Base-by-base conservation (phyloP, 805 yeast genomes). In the Candida mattraensis region DNA sequence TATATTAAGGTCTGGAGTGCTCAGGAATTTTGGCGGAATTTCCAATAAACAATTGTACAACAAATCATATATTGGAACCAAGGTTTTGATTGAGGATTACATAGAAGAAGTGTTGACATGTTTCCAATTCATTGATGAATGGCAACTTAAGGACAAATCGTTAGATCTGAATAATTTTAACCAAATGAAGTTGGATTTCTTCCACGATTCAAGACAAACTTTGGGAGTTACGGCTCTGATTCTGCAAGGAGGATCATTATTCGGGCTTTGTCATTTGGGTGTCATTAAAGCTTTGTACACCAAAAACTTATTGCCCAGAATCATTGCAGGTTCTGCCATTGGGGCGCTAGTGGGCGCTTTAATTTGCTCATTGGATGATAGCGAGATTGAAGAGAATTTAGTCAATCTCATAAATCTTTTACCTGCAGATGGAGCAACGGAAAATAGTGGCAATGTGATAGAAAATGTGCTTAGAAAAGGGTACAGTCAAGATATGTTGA, bases 261-360 rank as follows among this genome's bases (percentile, higher is more conserved):
- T 91, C 64, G 98, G 99, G 0, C 65, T 93, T 43, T 89, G 95
- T 51, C 99, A 93, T 59, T 56, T 93, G 22, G 99, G 99, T 2
- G 96, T 89, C 1, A 85, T 91, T 7, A 83, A 83, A 44, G 91
- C 93, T 0, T 66, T 93, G n/a, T 75, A 82, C 42, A 72, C 74
- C 45, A 79, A 83, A 44, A 82, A 84, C 1, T 63, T 89, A 24
- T 66, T 93, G 33, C 99, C 99, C 0, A 66, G 83, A 26, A 84
- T 93, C 2, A 78, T 91, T 15, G 85, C 91, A 5, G 99, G 99
- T 0, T 83, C 89, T 39, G 93, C 96, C 0, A 84, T 87, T 42
- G 99, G 99, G 1, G 94, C 98, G 0, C 82, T 89, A 2, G 88
- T 89, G 13, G 98, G 96, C 0, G 79, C 95, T 0, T 66, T 87